Conservation (phyloP, 2,329 filamentous ascomycete genomes). For the Metarhizium brunneum region DNA sequence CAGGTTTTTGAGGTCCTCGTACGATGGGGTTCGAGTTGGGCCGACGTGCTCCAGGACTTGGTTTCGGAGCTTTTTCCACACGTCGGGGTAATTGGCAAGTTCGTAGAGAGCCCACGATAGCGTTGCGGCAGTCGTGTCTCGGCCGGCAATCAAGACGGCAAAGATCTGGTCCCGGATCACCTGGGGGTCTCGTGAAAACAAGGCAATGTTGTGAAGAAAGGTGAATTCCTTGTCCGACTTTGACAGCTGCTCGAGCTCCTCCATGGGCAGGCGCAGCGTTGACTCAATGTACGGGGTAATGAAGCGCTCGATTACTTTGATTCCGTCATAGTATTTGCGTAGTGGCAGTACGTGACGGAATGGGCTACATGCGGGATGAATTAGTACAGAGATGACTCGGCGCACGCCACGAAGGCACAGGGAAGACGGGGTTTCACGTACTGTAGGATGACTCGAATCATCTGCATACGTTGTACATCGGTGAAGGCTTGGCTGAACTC, state of each 20-base stretch:
- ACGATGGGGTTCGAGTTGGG: constrained; percentile 52
- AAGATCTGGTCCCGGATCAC: constrained; percentile 80
- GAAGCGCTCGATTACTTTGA: constrained; percentile 66
- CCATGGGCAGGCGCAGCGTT: constrained; percentile 56
- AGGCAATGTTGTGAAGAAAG: constrained; percentile 78
- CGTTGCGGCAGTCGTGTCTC: constrained; percentile 78
- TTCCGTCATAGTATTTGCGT: constrained; percentile 49
- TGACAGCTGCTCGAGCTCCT: constrained; percentile 59
- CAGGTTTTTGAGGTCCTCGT: constrained; percentile 78
- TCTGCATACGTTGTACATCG: constrained; percentile 66
- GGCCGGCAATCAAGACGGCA: constrained; percentile 71
- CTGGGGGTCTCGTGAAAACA: constrained; percentile 62
- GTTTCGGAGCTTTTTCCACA: constrained; percentile 58
- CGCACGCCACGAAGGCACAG: neutral
- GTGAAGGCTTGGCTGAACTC: constrained; percentile 76
- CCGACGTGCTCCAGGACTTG: constrained; percentile 66
- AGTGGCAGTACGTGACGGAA: constrained; percentile 55
- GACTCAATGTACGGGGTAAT: constrained; percentile 70
- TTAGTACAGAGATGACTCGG: neutral
- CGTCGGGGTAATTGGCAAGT: constrained; percentile 59
- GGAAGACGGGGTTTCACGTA: neutral
- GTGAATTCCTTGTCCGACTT: constrained; percentile 69
- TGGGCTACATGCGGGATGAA: constrained; percentile 36
- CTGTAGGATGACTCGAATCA: constrained; percentile 12
- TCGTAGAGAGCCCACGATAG: constrained; percentile 80